Evolutionary conservation across 768 basidiomycete species (phyloP).

Genomic region (Pleurotus salmoneostramineus): DNA sequence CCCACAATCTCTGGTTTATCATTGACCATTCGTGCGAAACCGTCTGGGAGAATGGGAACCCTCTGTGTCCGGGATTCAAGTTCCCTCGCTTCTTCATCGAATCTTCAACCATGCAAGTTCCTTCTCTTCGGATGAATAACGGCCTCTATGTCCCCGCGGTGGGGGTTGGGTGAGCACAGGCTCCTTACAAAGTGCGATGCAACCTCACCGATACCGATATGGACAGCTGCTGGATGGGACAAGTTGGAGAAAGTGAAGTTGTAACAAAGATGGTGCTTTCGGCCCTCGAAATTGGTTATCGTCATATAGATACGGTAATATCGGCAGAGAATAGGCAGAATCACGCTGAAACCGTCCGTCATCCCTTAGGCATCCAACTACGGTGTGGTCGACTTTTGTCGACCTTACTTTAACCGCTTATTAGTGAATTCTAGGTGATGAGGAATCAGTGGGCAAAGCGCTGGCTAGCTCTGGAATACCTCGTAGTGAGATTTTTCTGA

Average conservation of each 20-base stretch:
- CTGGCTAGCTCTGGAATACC: conserved; percentile 35
- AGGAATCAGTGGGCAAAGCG: conserved; percentile 31
- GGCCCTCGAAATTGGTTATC: conserved; percentile 25
- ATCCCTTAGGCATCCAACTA: conserved; percentile 7
- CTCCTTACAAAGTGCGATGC: neutral
- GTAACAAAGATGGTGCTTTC: conserved; percentile 18
- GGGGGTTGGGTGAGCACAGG: conserved; percentile 23
- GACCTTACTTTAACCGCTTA: neutral
- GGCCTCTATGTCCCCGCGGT: conserved; percentile 19
- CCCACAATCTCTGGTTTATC: too few relatives aligned
- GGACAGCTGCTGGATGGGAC: conserved; percentile 27
- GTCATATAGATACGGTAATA: conserved; percentile 27
- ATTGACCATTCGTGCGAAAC: too few relatives aligned
- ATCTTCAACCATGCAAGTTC: neutral
- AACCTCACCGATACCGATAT: neutral
- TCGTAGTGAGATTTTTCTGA: conserved; percentile 34
- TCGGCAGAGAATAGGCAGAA: neutral
- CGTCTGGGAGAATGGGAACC: too few relatives aligned
- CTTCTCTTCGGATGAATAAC: conserved; percentile 18
- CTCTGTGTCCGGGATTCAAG: too few relatives aligned
- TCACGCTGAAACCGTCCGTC: neutral
- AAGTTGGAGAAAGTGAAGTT: conserved; percentile 19
- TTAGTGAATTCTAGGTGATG: conserved; percentile 20
- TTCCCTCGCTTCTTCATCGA: too few relatives aligned
- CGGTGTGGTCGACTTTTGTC: neutral